Conservation (phyloP, 2,329 filamentous ascomycete genomes). For the Zymoseptoria passerinii region DNA sequence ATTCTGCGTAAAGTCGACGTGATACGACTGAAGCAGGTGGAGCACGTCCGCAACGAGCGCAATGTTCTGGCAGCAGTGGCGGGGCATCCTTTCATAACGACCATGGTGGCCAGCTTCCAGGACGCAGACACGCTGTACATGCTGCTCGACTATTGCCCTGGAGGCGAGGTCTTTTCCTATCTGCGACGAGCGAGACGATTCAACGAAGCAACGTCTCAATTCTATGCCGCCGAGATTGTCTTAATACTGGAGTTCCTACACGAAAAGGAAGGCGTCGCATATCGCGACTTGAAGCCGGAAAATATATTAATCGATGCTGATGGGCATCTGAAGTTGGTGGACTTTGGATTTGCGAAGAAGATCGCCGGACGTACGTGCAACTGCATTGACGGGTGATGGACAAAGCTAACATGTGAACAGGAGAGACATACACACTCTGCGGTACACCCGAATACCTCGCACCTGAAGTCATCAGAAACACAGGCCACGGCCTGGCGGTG, state of each 20-base stretch:
- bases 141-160: slow-evolving; percentile 74
- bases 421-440: slow-evolving; percentile 74
- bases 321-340: slow-evolving; percentile 73
- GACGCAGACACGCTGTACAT: slow-evolving; percentile 73
- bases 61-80: slow-evolving; percentile 68
- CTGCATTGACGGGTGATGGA: slow-evolving; percentile 1
- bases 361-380: slow-evolving; percentile 49
- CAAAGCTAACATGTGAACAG: slow-evolving; percentile 26
- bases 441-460: slow-evolving; percentile 79
- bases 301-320: slow-evolving; percentile 70
- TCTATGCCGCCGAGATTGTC: slow-evolving; percentile 78
- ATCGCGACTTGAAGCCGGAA: slow-evolving; percentile 74
- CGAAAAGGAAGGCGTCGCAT: slow-evolving; percentile 70
- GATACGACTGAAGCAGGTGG: slow-evolving; percentile 75
- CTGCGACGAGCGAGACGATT: slow-evolving; percentile 69
- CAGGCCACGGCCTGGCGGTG: slow-evolving; percentile 63
- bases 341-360: slow-evolving; percentile 79
- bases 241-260: slow-evolving; percentile 74
- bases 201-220: slow-evolving; percentile 67
- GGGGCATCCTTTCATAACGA: slow-evolving; percentile 77
- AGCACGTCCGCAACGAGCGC: slow-evolving; percentile 78
- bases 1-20: slow-evolving; percentile 62
- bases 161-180: slow-evolving; percentile 79
- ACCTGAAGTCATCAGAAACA: slow-evolving; percentile 76
- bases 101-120: slow-evolving; percentile 68